Conservation (phyloP, 2,329 filamentous ascomycete genomes). For the Fusarium sp. region DNA sequence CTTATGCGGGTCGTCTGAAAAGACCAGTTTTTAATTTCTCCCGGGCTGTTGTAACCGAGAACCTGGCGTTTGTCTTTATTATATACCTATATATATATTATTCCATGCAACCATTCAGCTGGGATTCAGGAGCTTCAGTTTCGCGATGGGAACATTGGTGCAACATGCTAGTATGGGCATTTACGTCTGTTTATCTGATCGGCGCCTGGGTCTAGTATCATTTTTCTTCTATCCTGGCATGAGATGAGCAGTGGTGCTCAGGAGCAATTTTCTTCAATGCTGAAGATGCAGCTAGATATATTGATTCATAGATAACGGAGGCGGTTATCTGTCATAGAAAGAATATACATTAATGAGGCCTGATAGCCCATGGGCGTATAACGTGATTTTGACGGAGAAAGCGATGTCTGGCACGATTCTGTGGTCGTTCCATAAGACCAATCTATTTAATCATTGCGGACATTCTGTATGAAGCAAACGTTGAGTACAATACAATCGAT, state of each 20-base stretch:
- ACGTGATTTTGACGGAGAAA: not conserved
- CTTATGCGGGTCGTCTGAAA: conserved; percentile 14
- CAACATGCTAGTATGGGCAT: conserved; percentile 1
- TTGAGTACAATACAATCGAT: not conserved
- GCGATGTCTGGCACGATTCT: not conserved
- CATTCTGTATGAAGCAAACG: not conserved
- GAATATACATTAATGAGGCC: conserved; percentile 2
- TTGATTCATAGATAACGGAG: conserved; percentile 16
- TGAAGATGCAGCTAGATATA: conserved; percentile 20
- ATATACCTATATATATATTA: conserved; percentile 1
- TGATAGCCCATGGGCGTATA: conserved; percentile 1
- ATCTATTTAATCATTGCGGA: not conserved
- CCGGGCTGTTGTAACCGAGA: not conserved
- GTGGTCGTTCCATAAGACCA: not conserved
- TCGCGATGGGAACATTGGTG: not conserved
- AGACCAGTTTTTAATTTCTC: conserved; percentile 15
- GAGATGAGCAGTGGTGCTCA: not conserved
- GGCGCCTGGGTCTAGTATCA: conserved; percentile 20
- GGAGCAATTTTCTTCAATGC: not conserved
- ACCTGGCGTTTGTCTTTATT: conserved; percentile 24
- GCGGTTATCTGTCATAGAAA: conserved; percentile 1
- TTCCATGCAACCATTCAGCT: not conserved
- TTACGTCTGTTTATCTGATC: conserved; percentile 10
- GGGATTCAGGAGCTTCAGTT: conserved; percentile 3
- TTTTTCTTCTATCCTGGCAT: conserved; percentile 4